Evolutionary conservation across 1,284 basidiomycete genomes (phyloP).

Genomic region (Heterobasidion irregulare): DNA sequence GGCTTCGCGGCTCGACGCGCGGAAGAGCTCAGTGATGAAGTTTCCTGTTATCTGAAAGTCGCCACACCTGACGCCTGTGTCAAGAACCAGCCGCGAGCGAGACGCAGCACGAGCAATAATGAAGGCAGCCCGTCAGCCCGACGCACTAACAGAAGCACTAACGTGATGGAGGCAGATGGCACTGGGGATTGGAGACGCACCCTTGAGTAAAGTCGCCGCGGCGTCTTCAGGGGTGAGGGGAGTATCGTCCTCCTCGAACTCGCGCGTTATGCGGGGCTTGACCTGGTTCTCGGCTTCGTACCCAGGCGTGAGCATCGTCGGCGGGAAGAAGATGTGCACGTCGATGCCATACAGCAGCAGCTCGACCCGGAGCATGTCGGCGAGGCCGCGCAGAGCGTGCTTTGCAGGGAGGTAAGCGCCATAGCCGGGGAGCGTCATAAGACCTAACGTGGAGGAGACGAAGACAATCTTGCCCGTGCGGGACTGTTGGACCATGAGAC

Average conservation of each 20-base stretch:
- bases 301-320: slow-evolving; percentile 80
- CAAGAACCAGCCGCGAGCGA: not conserved
- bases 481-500: slow-evolving; percentile 58
- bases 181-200: slow-evolving; percentile 23
- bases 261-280: slow-evolving; percentile 75
- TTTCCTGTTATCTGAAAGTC: slow-evolving; percentile 75
- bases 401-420: slow-evolving; percentile 85
- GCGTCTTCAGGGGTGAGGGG: slow-evolving; percentile 61
- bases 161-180: too few species aligned
- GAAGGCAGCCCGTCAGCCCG: too few species aligned
- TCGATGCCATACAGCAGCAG: slow-evolving; percentile 72
- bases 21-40: slow-evolving; percentile 61
- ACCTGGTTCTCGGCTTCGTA: slow-evolving; percentile 74
- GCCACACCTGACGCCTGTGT: slow-evolving; percentile 64
- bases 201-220: slow-evolving; percentile 55
- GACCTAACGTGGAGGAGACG: slow-evolving; percentile 75
- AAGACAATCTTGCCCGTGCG: slow-evolving; percentile 70
- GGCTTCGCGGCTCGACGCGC: slow-evolving; percentile 59
- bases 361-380: slow-evolving; percentile 82
- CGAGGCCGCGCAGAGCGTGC: slow-evolving; percentile 73
- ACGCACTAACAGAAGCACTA: too few species aligned
- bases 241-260: slow-evolving; percentile 77
- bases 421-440: slow-evolving; percentile 81
- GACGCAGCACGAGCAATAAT: too few species aligned
- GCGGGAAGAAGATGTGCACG: slow-evolving; percentile 84